These are phyloP conservation scores for Wickerhamomyces alni DNA, from an alignment of 805 yeast species.

Conservation along the genomic window DNA sequence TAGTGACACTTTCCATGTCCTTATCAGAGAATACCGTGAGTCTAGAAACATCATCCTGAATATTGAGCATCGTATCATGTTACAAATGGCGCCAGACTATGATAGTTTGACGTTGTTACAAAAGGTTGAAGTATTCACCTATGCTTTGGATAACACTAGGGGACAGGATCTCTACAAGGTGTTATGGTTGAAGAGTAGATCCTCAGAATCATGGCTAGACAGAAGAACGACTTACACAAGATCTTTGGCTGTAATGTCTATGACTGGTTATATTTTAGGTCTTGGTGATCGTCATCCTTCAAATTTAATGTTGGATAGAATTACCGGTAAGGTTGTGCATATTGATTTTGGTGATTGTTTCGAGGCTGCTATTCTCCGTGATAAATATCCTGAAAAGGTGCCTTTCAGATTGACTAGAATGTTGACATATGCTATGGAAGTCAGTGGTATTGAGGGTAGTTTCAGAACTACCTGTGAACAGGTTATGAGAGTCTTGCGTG, in stretches of 20 bases:
- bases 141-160: constrained; percentile 89
- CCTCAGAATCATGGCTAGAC: constrained; percentile 97
- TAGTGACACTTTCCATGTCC: constrained; percentile 91
- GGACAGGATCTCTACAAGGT: constrained; percentile 96
- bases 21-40: constrained; percentile 89
- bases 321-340: constrained; percentile 93
- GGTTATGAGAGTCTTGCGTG: constrained; percentile 91
- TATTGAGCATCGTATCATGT: constrained; percentile 91
- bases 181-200: constrained; percentile 90
- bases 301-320: constrained; percentile 88
- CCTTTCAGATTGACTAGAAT: constrained; percentile 95
- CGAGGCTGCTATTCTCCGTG: constrained; percentile 94
- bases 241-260: constrained; percentile 96
- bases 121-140: constrained; percentile 94
- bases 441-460: constrained; percentile 96
- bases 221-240: constrained; percentile 94
- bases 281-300: constrained; percentile 98
- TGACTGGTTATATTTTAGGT: constrained; percentile 96
- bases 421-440: constrained; percentile 98
- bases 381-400: constrained; percentile 96
- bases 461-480: constrained; percentile 95
- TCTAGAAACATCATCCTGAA: constrained; percentile 83
- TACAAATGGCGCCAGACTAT: constrained; percentile 95
- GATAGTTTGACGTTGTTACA: constrained; percentile 84
- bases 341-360: constrained; percentile 99